Evolutionary conservation across 2,329 filamentous ascomycete genomes (phyloP).

Genomic region (Monascus ruber): DNA sequence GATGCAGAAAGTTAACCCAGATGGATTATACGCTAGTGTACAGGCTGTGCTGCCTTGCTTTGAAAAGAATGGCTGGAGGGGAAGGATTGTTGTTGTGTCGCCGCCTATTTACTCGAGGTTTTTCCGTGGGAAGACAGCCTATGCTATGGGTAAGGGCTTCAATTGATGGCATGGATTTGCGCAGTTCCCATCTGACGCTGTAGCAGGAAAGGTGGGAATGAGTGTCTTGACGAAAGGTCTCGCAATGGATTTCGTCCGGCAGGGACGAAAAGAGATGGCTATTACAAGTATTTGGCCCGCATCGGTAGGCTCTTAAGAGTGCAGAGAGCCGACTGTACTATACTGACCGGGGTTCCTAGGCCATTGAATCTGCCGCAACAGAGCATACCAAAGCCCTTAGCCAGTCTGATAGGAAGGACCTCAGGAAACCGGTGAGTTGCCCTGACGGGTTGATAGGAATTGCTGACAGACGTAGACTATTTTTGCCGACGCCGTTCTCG

Average conservation of each 20-base stretch:
- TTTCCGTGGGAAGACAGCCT: constrained; percentile 75
- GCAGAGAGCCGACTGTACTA: no score
- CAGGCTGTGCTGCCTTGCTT: constrained; percentile 61
- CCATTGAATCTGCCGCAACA: constrained; percentile 67
- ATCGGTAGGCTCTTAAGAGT: constrained; percentile 38
- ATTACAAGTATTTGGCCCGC: constrained; percentile 78
- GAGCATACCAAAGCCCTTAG: constrained; percentile 38
- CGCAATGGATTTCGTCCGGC: constrained; percentile 66
- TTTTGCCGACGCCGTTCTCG: constrained; percentile 69
- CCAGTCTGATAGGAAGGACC: constrained; percentile 41
- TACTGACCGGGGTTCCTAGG: constrained; percentile 20
- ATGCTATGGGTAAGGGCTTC: constrained; percentile 47
- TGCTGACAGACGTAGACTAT: constrained; percentile 40
- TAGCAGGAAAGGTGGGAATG: constrained; percentile 63
- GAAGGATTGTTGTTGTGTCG: constrained; percentile 64
- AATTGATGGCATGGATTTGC: not conserved
- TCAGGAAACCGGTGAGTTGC: constrained; percentile 47
- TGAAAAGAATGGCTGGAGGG: constrained; percentile 40
- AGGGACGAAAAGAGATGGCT: constrained; percentile 57
- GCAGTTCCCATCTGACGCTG: not conserved
- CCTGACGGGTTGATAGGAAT: not conserved
- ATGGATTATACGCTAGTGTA: constrained; percentile 63
- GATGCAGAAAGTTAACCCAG: constrained; percentile 64
- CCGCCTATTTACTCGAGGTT: constrained; percentile 80
- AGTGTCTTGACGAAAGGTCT: constrained; percentile 69